Conservation (phyloP, 306 rosid genomes). For the Sechiopsis laciniata region DNA sequence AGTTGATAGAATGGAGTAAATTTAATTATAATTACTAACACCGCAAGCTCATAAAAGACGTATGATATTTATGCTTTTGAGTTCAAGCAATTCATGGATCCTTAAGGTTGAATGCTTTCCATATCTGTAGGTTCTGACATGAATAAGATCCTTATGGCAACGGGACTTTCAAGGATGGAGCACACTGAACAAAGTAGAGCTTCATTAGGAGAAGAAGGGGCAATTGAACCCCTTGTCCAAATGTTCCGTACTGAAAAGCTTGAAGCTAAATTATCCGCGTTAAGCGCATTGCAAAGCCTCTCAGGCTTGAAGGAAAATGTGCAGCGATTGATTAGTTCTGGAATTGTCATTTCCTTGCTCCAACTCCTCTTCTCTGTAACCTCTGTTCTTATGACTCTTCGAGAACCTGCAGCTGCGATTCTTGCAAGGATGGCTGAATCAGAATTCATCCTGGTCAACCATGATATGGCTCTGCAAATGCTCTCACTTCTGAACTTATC, state of each 20-base stretch:
- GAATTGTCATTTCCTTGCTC: constrained; percentile 54
- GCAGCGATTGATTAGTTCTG: constrained; percentile 52
- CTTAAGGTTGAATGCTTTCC: background rate
- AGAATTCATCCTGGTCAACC: constrained; percentile 54
- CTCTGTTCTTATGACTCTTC: constrained; percentile 79
- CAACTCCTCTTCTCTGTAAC: constrained; percentile 93
- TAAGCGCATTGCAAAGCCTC: constrained; percentile 76
- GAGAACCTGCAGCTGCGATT: constrained; percentile 86
- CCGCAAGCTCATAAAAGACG: background rate
- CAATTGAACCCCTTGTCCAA: constrained; percentile 58
- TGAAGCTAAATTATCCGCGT: constrained; percentile 76
- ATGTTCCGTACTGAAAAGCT: constrained; percentile 74
- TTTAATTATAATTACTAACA: too few species aligned
- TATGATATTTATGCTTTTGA: background rate
- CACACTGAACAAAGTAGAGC: constrained; percentile 69
- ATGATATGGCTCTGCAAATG: constrained; percentile 70
- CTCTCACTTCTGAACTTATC: constrained; percentile 79
- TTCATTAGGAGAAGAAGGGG: constrained; percentile 76
- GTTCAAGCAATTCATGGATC: background rate
- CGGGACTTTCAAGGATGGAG: constrained; percentile 76
- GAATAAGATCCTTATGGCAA: constrained; percentile 89
- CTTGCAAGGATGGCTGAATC: constrained; percentile 77
- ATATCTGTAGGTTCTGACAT: constrained; percentile 71
- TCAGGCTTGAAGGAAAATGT: constrained; percentile 55
- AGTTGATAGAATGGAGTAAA: too few species aligned